Base-by-base conservation (phyloP, 139 green algal species). In the Picochlorum sp. region DNA sequence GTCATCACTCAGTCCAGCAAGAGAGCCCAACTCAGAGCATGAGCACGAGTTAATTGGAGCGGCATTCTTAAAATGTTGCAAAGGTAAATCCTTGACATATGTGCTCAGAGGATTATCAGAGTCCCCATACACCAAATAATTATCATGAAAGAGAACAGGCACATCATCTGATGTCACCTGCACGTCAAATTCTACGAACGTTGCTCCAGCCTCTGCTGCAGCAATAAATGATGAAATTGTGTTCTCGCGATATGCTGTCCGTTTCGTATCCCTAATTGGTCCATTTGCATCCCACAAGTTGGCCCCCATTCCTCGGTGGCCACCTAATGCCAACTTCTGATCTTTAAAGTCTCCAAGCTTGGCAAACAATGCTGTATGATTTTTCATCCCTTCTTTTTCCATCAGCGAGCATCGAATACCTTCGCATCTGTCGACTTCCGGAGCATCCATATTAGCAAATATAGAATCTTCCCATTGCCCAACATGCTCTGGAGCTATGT, bases 121-220 rank as follows among this genome's bases (percentile, higher is more conserved):
- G 16, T 74, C 47, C 12, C 81, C 78, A 14, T 37, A 71, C 5
- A 71, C 59, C 3, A 93, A 62, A 18, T 70, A 56, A 64, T 94
- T 74, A 67, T 95, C 87, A 57, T 95, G 87, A 78, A 80, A 93
- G 3, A 92, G 64, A 3, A 94, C 78, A 0, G 83, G 76, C 7
- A 87, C 64, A 39, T 74, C 73, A 55, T 95, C 85, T 13, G 22
- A 9, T 0, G 84, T 92, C 35, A 81, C 63, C 55, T 91, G 84
- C 20, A 94, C 84, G 58, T 95, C 86, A 64, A 95, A 87, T 55
- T 95, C 86, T 5, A 88, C 59, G 33, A 92, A 92, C n/a, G 69
- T 64, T 2, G 81, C 83, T n/a, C 86, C 86, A 26, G 52, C 57
- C 5, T 69, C 59, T 20, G 64, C 69, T 1, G 85, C 82, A 28